These are phyloP conservation scores for Schizosaccharomyces osmophilus DNA, from an alignment of 805 yeast genomes.

Conservation along the genomic window DNA sequence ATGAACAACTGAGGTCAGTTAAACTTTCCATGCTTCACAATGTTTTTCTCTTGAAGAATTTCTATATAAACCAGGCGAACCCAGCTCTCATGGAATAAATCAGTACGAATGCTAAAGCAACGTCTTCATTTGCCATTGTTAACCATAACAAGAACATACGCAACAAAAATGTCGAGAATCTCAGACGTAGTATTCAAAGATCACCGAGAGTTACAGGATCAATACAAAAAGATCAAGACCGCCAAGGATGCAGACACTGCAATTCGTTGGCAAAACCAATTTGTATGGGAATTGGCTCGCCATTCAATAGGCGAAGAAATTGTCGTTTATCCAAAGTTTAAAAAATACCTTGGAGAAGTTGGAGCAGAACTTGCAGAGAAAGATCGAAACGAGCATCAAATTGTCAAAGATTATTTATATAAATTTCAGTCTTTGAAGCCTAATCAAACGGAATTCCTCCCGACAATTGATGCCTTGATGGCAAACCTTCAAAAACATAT, in stretches of 20 bases:
- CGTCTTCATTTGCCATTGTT: too few species aligned
- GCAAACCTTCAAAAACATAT: neutral
- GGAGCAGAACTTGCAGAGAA: slow-evolving; percentile 1
- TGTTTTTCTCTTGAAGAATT: too few species aligned
- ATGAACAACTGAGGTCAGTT: too few species aligned
- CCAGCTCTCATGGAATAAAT: too few species aligned
- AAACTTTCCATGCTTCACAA: too few species aligned
- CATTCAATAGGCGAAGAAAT: slow-evolving; percentile 3
- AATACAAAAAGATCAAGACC: neutral
- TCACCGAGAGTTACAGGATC: neutral
- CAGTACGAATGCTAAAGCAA: too few species aligned
- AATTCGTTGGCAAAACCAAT: slow-evolving; percentile 2
- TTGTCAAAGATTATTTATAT: slow-evolving; percentile 1
- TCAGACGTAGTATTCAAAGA: neutral
- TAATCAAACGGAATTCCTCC: neutral
- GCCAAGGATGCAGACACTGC: neutral
- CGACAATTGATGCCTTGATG: neutral
- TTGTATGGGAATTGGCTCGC: slow-evolving; percentile 2
- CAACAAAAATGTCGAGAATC: neutral
- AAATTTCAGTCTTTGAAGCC: slow-evolving; percentile 1
- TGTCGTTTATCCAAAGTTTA: slow-evolving; percentile 3
- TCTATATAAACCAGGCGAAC: too few species aligned
- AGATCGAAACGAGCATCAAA: slow-evolving; percentile 2
- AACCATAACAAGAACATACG: neutral
- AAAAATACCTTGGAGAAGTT: slow-evolving; percentile 2